phyloP scores from a whole-genome alignment of 441 rosid species.

The Gossypium schwendimanii region DNA sequence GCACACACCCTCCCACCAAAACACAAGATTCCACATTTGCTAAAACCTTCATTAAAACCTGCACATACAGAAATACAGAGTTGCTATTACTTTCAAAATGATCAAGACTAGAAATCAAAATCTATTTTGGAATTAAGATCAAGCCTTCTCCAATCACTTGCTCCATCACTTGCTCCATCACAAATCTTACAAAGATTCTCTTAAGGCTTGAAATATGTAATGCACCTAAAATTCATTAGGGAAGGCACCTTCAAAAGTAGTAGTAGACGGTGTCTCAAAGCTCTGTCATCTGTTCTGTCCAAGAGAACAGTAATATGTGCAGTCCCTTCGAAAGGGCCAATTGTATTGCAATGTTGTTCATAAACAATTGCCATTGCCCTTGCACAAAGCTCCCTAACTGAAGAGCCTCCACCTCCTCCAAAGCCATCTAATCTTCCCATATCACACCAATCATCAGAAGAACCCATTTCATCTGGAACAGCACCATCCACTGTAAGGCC shows the following conservation, averaged over 20 bases:
- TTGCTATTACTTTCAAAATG: slow-evolving; percentile 11
- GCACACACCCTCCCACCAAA: slow-evolving; percentile 93
- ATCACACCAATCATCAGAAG: slow-evolving; percentile 99
- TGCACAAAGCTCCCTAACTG: slow-evolving; percentile 99
- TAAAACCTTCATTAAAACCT: slow-evolving; percentile 94
- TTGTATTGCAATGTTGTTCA: slow-evolving; percentile 77
- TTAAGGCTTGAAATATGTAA: background rate
- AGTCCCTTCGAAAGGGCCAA: slow-evolving; percentile 96
- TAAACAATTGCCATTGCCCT: slow-evolving; percentile 99
- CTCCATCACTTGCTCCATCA: background rate
- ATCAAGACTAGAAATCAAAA: slow-evolving; percentile 9
- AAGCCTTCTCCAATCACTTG: background rate
- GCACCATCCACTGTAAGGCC: slow-evolving; percentile 96
- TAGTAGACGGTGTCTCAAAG: slow-evolving; percentile 95
- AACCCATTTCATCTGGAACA: slow-evolving; percentile 91
- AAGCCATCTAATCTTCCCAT: slow-evolving; percentile 97
- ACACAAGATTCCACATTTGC: slow-evolving; percentile 92
- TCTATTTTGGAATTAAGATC: background rate
- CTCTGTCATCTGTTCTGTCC: slow-evolving; percentile 95
- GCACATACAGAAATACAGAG: slow-evolving; percentile 11
- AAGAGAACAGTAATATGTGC: slow-evolving; percentile 91
- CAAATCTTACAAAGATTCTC: background rate
- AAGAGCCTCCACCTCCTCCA: slow-evolving; percentile 98
- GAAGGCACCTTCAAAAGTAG: slow-evolving; percentile 78
- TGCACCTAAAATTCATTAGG: background rate